These are phyloP conservation scores for Cochlearia excelsa DNA, from an alignment of 345 rosid species.

Conservation along the genomic window DNA sequence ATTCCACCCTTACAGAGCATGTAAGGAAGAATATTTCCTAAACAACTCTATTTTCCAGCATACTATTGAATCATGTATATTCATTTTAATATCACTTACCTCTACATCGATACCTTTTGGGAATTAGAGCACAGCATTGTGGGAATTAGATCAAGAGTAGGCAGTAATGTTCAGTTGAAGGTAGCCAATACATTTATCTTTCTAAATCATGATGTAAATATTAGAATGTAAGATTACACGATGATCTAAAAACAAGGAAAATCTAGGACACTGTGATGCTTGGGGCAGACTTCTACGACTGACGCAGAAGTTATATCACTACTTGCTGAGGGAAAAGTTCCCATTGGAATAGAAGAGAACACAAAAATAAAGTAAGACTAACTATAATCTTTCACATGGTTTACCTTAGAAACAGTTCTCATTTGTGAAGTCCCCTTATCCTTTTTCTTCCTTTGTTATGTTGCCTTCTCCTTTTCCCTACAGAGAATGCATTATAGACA, in stretches of 20 bases:
- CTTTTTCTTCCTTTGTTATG: constrained; percentile 10
- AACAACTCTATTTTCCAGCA: constrained; percentile 12
- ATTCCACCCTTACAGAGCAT: constrained; percentile 73
- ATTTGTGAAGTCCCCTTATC: constrained; percentile 4
- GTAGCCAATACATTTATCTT: constrained; percentile 35
- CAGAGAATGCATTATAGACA: constrained; percentile 88
- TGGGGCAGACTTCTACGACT: constrained; percentile 79
- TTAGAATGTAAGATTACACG: not conserved
- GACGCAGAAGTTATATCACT: constrained; percentile 61
- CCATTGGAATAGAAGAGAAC: constrained; percentile 65
- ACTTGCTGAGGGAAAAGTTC: constrained; percentile 63
- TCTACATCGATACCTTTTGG: constrained; percentile 40
- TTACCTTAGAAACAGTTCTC: constrained; percentile 25
- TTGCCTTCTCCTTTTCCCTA: constrained; percentile 11
- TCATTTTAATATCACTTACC: constrained; percentile 1
- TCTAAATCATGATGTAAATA: constrained; percentile 13
- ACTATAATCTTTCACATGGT: constrained; percentile 44
- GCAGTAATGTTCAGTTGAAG: constrained; percentile 74
- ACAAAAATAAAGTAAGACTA: constrained; percentile 62
- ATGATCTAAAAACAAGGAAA: constrained; percentile 27
- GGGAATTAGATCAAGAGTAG: constrained; percentile 81
- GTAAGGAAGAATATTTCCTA: constrained; percentile 42
- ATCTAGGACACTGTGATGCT: constrained; percentile 81
- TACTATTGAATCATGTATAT: constrained; percentile 5
- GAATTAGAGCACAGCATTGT: constrained; percentile 84